Base-by-base conservation (phyloP, 352 stramenopile genomes). In the Peronospora farinosa region DNA sequence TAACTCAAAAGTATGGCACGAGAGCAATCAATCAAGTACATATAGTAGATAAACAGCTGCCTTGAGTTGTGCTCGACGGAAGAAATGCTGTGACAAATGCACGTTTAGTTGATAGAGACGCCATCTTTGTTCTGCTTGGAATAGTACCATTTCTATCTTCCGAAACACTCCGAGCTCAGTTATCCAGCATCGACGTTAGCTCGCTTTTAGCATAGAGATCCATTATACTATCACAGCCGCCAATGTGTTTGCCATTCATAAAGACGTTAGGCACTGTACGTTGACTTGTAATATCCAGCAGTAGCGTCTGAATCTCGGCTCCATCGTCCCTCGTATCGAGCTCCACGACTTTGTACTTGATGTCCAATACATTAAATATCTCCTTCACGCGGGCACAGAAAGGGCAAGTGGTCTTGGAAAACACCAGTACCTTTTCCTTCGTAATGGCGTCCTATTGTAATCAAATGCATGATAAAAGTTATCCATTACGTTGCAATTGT, bases 221-320 rank as follows among this genome's bases (percentile, higher is more conserved):
- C 52, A 84, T 57, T 8, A 76, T 65, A 10, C 65, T 60, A 61
- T 98, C 94, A 53, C 95, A 97, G 48, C 96, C 96, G 60, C 96
- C 96, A 50, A 98, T 79, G 79, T 97, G 89, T 60, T 96, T 75
- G 53, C 95, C 94, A 40, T 95, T 96, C 59, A 99, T 93, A 72
- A 98, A 99, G 28, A 99, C 93, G 73, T 98, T 98, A 1, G 97
- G 96, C 38, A 99, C 95, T 1, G 93, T 98, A 61, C 85, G 79
- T 62, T 98, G 95, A 45, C 92, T 92, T 35, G 94, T 98, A 40
- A 98, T 72, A 7, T 89, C 63, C 25, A 87, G 53, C 35, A 99
- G 76, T 21, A 88, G 78, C 30, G 42, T 58, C 77, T 98, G 95
- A 62, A 99, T 96, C 35, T 91, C 70, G 1, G 49, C 57, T 27